Percentiles rank a stretch among this genome's conserved stretches.
Evolutionary conservation across 2,329 filamentous ascomycete genomes (phyloP).

Genomic region (Hypomyces perniciosus): DNA sequence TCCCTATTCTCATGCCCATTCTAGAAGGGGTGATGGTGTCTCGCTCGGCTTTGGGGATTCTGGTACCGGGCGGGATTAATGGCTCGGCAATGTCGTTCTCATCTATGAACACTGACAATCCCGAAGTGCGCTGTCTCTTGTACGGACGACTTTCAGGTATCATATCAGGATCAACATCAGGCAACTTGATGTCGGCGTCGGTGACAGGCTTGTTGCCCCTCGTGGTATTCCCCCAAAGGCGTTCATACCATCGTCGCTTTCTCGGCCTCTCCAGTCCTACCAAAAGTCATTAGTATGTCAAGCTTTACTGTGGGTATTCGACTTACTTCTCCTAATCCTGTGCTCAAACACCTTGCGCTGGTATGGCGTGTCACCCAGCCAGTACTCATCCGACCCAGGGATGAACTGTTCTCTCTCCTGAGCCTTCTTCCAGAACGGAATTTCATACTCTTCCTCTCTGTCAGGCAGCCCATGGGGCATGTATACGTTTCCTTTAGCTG

Average conservation of each 20-base stretch:
- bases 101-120: neutral
- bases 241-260: neutral
- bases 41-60: too few relatives aligned
- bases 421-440: conserved; percentile 5
- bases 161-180: neutral
- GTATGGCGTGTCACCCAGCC: conserved; percentile 25
- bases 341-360: conserved; percentile 24
- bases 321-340: conserved; percentile 8
- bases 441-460: conserved; percentile 1
- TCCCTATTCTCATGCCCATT: too few relatives aligned
- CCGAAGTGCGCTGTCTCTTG: neutral
- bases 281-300: neutral
- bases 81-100: too few relatives aligned
- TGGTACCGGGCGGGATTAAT: too few relatives aligned
- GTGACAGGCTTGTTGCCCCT: neutral
- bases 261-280: too few relatives aligned
- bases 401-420: conserved; percentile 15
- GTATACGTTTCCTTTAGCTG: neutral
- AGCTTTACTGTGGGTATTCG: neutral
- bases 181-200: neutral
- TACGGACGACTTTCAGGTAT: conserved; percentile 7
- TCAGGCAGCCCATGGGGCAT: neutral
- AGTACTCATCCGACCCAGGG: conserved; percentile 21
- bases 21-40: too few relatives aligned
- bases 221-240: neutral